Base-by-base conservation (phyloP, 225 moss, liverwort and hornwort genomes). In the Takakia lepidozioides region DNA sequence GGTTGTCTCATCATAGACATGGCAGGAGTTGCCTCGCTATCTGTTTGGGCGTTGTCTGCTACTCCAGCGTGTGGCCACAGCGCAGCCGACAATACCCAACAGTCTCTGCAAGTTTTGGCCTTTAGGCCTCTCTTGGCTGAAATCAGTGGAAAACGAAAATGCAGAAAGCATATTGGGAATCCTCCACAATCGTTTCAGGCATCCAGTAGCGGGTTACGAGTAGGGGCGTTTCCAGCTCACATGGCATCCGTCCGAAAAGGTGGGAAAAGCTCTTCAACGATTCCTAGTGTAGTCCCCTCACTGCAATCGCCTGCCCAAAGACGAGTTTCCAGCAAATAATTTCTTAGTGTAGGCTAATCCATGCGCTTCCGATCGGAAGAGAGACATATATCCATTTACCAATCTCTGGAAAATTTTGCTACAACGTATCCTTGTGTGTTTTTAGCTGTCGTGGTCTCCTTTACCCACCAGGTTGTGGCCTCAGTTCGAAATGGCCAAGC, bases 201-300 rank as follows among this genome's bases (percentile, higher is more conserved):
- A 26, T 46, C 24, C 21, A 29, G 25, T 50, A 56, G 44, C 26
- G 50, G 63, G 10, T 51, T 76, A 15, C 55, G 60, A 51, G 51
- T 70, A 26, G 65, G 54, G 56, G 57, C 49, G 27, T 25, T 45
- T 54, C 34, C 2, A 52, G 54, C 19, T 7, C 52, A 54, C 10
- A 32, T 73, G 9, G 67, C 58, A 19, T 63, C 42, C 42, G 15
- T 53, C 3, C 36, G 67, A 63, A 48, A 67, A 6, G 64, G 63
- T 76, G 63, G 64, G 57, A 9, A 8, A 41, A 19, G 10, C n/a
- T 41, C 10, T 17, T 41, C 41, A 8, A 19, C 7, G 41, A 6
- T 18, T 19, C 20, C 18, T 5, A 18, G 20, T 14, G 2, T 16
- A 19, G n/a, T n/a, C n/a, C n/a, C n/a, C n/a, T n/a, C n/a, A n/a